Evolutionary conservation across 495 filamentous ascomycete species (phyloP).

Genomic region (Extremus antarcticus): DNA sequence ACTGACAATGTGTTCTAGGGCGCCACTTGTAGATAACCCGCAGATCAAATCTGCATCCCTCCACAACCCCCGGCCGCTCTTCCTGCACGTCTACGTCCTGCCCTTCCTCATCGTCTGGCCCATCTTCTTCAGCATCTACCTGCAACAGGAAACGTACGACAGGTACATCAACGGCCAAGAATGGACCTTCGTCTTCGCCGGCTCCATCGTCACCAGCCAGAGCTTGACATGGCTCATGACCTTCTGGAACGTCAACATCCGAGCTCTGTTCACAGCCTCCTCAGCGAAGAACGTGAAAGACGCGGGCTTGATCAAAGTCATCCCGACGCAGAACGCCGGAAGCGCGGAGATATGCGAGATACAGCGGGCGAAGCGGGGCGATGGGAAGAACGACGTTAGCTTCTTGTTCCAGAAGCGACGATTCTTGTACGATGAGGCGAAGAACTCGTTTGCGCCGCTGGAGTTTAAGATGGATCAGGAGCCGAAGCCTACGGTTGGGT

Average conservation of each 20-base stretch:
- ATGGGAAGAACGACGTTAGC: conserved; percentile 62
- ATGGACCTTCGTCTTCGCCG: conserved; percentile 94
- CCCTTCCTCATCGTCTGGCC: conserved; percentile 89
- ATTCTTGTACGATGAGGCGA: conserved; percentile 69
- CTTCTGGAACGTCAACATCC: conserved; percentile 88
- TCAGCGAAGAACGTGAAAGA: conserved; percentile 58
- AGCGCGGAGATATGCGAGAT: conserved; percentile 78
- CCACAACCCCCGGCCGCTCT: conserved; percentile 73
- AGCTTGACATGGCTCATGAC: conserved; percentile 89
- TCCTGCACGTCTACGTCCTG: conserved; percentile 80
- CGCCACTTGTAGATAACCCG: conserved; percentile 74
- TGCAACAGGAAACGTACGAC: conserved; percentile 71
- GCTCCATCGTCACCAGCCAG: conserved; percentile 76
- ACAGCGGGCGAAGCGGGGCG: conserved; percentile 55
- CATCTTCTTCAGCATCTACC: conserved; percentile 73
- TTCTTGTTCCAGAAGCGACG: conserved; percentile 98
- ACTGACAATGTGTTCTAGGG: conserved; percentile 1
- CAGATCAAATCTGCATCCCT: conserved; percentile 83
- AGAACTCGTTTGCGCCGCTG: conserved; percentile 63
- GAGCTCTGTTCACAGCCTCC: conserved; percentile 68
- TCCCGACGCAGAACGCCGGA: conserved; percentile 82
- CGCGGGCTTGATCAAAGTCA: conserved; percentile 86
- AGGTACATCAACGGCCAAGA: conserved; percentile 78
- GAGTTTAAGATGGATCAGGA: conserved; percentile 75
- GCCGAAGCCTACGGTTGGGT: conserved; percentile 62